Percentiles rank a stretch among this genome's conserved stretches.
These are phyloP conservation scores for Hypoxylon sp. DNA, from an alignment of 2,329 filamentous ascomycete species.

Conservation along the genomic window DNA sequence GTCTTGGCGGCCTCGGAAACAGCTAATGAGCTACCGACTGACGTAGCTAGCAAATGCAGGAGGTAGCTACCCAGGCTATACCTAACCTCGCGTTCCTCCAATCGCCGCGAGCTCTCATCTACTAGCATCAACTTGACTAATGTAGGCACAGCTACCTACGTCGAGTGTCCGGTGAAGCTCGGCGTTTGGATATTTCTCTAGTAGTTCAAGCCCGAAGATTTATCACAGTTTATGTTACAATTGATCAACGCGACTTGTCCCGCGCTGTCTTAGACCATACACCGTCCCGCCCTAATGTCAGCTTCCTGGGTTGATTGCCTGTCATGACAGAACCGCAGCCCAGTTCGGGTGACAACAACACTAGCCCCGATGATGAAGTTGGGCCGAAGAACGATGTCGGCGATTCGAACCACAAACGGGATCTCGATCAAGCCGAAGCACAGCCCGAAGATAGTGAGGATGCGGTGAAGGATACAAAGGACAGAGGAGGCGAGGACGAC, in stretches of 20 bases:
- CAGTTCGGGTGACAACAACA: slow-evolving; percentile 51
- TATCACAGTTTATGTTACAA: background rate
- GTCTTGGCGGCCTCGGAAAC: slow-evolving; percentile 23
- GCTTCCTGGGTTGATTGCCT: slow-evolving; percentile 47
- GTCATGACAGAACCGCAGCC: slow-evolving; percentile 62
- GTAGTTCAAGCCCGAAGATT: slow-evolving; percentile 8
- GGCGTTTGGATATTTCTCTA: slow-evolving; percentile 14
- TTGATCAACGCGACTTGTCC: slow-evolving; percentile 11
- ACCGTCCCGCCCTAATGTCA: slow-evolving; percentile 44
- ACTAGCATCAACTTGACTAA: slow-evolving; percentile 16
- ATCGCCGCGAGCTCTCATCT: slow-evolving; percentile 14
- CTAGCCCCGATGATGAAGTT: slow-evolving; percentile 9
- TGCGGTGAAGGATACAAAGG: slow-evolving; percentile 61
- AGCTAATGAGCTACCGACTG: slow-evolving; percentile 38
- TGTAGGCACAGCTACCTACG: slow-evolving; percentile 14
- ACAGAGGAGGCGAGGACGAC: slow-evolving; percentile 67
- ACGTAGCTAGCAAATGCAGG: slow-evolving; percentile 28
- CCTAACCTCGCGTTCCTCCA: slow-evolving; percentile 26
- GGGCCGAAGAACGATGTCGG: slow-evolving; percentile 1
- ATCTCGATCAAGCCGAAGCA: slow-evolving; percentile 25
- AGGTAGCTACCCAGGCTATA: slow-evolving; percentile 3
- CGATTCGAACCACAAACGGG: slow-evolving; percentile 38
- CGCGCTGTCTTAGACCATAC: slow-evolving; percentile 2
- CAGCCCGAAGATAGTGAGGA: slow-evolving; percentile 54
- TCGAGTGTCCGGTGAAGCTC: slow-evolving; percentile 10